Conservation (phyloP, 2,329 filamentous ascomycete species). For the Meredithiella fracta region DNA sequence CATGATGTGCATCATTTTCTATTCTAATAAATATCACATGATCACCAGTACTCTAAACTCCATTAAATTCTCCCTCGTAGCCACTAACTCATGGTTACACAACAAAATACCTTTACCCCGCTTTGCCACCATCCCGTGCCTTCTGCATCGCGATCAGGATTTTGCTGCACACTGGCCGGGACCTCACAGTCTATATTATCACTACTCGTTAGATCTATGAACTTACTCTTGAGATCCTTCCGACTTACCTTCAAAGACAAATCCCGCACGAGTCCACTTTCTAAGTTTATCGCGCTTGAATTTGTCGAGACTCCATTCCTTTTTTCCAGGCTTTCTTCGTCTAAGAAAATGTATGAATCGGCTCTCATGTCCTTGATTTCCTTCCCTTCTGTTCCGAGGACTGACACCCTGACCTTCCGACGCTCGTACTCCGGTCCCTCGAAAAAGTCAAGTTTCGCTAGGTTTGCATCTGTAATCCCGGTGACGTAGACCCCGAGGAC, state of each 20-base stretch:
- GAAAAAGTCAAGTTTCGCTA: conserved; percentile 62
- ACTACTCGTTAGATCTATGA: background rate
- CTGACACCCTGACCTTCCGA: conserved; percentile 35
- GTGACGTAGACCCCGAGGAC: conserved; percentile 64
- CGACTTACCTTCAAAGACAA: conserved; percentile 17
- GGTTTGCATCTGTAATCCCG: conserved; percentile 61
- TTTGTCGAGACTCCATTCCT: conserved; percentile 77
- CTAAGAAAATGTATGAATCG: conserved; percentile 48
- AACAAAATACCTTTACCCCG: background rate
- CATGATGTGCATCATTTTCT: no score
- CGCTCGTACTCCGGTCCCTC: conserved; percentile 62
- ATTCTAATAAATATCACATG: no score
- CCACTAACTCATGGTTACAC: background rate
- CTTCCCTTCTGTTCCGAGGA: conserved; percentile 28
- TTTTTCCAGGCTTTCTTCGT: conserved; percentile 41
- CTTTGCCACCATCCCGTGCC: background rate
- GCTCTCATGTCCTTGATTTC: conserved; percentile 33
- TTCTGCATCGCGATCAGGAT: background rate
- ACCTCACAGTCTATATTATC: conserved; percentile 3
- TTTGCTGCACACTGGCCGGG: conserved; percentile 2
- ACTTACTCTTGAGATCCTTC: background rate
- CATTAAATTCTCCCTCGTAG: no score
- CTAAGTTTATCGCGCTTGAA: conserved; percentile 60
- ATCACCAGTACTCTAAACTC: no score
- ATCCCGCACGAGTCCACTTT: conserved; percentile 29